Conservation (phyloP, 306 rosid species). For the Crotalaria pallida region DNA sequence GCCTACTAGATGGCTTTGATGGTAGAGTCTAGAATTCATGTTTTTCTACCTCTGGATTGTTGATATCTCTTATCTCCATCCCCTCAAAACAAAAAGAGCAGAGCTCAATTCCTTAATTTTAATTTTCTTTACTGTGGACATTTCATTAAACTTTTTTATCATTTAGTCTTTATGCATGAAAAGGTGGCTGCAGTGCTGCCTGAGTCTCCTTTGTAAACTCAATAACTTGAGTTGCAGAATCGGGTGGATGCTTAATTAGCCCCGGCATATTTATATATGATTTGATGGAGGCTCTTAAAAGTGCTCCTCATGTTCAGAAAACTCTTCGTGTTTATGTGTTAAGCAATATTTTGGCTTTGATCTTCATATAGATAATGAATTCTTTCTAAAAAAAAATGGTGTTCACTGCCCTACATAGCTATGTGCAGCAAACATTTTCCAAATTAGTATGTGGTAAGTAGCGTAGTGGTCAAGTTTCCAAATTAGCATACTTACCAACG, state of each 20-base stretch:
- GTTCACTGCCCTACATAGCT: too few relatives aligned
- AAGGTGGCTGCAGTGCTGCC: too few relatives aligned
- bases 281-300: too few relatives aligned
- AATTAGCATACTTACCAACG: too few relatives aligned
- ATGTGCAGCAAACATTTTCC: background rate
- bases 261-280: too few relatives aligned
- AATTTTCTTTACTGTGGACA: background rate
- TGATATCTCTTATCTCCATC: background rate
- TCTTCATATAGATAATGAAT: background rate
- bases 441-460: background rate
- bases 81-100: background rate
- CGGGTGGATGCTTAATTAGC: too few relatives aligned
- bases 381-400: background rate
- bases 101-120: background rate
- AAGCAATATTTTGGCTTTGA: background rate
- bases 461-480: background rate
- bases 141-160: background rate
- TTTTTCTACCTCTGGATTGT: conserved; percentile 8
- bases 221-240: too few relatives aligned
- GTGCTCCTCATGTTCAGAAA: too few relatives aligned
- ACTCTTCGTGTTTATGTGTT: too few relatives aligned
- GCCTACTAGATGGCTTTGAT: conserved; percentile 87
- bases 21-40: conserved; percentile 75
- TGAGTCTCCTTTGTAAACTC: too few relatives aligned
- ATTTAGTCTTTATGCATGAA: background rate